Evolutionary conservation across 1,284 basidiomycete genomes (phyloP).

Genomic region (Apiotrichum porosum): DNA sequence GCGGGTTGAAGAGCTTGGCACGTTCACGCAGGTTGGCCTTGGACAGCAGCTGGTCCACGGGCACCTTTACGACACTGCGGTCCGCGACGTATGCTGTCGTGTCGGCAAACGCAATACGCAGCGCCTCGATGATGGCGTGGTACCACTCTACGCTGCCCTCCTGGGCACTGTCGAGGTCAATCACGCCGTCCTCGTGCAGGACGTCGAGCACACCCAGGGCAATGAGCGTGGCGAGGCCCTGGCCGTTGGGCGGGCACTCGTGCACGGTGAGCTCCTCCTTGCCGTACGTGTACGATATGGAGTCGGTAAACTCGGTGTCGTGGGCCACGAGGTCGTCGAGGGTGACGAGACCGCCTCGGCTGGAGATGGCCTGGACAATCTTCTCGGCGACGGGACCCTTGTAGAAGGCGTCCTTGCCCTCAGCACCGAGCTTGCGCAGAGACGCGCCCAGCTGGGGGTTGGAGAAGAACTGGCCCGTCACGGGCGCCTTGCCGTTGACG

Average conservation of each 20-base stretch:
- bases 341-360: slow-evolving; percentile 83
- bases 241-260: slow-evolving; percentile 83
- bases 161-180: slow-evolving; percentile 8
- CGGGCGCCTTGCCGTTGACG: slow-evolving; percentile 20
- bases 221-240: slow-evolving; percentile 89
- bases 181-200: slow-evolving; percentile 18
- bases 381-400: slow-evolving; percentile 78
- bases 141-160: slow-evolving; percentile 19
- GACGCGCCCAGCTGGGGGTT: slow-evolving; percentile 74
- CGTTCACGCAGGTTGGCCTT: slow-evolving; percentile 73
- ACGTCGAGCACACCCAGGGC: slow-evolving; percentile 86
- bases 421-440: slow-evolving; percentile 67
- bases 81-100: slow-evolving; percentile 67
- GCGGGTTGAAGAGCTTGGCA: slow-evolving; percentile 68
- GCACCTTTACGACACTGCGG: slow-evolving; percentile 65
- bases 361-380: slow-evolving; percentile 73
- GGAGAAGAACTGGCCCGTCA: slow-evolving; percentile 20
- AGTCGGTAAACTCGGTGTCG: slow-evolving; percentile 71
- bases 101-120: slow-evolving; percentile 22
- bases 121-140: slow-evolving; percentile 17
- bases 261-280: slow-evolving; percentile 55
- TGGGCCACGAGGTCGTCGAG: slow-evolving; percentile 80
- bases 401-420: slow-evolving; percentile 90
- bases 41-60: slow-evolving; percentile 68
- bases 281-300: slow-evolving; percentile 75